Evolutionary conservation across 805 yeast species (phyloP).

Genomic region (Tetrapisispora phaffii): DNA sequence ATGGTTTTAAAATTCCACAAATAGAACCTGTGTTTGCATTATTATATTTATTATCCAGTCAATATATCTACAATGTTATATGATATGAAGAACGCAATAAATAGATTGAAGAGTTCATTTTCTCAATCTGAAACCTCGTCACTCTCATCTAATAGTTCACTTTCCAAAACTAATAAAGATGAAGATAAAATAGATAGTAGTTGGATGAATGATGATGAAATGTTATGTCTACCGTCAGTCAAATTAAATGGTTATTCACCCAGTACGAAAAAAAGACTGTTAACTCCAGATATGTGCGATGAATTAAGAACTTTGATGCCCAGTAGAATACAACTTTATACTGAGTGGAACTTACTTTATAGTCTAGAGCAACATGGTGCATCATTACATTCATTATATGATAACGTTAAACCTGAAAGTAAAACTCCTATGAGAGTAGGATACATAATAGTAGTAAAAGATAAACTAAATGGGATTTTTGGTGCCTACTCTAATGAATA

Average conservation of each 20-base stretch:
- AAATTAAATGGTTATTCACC: slow-evolving; percentile 50
- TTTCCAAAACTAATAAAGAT: not conserved
- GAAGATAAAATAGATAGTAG: slow-evolving; percentile 1
- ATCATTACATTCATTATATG: slow-evolving; percentile 69
- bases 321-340: slow-evolving; percentile 63
- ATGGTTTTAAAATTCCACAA: too few species aligned
- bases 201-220: slow-evolving; percentile 12
- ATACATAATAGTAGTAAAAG: slow-evolving; percentile 64
- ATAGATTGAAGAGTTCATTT: slow-evolving; percentile 9
- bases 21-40: not conserved
- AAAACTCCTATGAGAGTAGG: slow-evolving; percentile 44
- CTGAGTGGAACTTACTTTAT: slow-evolving; percentile 68
- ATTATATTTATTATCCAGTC: too few species aligned
- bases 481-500: slow-evolving; percentile 75
- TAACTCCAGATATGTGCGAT: slow-evolving; percentile 57
- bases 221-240: slow-evolving; percentile 44
- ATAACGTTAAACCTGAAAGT: slow-evolving; percentile 38
- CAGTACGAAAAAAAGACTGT: slow-evolving; percentile 47
- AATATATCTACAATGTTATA: slow-evolving; percentile 4
- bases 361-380: slow-evolving; percentile 92
- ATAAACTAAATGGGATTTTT: slow-evolving; percentile 51
- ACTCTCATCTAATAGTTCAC: slow-evolving; percentile 4
- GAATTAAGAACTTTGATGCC: slow-evolving; percentile 70
- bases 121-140: slow-evolving; percentile 7
- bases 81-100: slow-evolving; percentile 13